Evolutionary conservation across 2,329 filamentous ascomycete species (phyloP).

Genomic region (Lachnellula occidentalis): DNA sequence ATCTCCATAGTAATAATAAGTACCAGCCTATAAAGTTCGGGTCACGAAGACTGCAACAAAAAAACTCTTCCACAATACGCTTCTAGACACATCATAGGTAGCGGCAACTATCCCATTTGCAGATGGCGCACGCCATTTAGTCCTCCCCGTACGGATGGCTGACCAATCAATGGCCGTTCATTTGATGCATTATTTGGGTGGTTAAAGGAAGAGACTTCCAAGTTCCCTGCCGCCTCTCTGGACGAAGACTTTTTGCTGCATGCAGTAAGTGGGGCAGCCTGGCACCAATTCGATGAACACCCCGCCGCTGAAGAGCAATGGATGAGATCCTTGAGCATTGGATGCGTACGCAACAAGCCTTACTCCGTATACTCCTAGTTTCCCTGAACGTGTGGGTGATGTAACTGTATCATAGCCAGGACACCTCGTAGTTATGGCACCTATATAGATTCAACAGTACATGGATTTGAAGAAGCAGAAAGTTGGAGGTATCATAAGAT

Average conservation of each 20-base stretch:
- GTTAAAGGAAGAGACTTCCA: constrained; percentile 2
- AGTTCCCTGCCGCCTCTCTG: neutral
- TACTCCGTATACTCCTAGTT: neutral
- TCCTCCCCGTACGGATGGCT: neutral
- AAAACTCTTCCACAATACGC: too few relatives aligned
- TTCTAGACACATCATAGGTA: neutral
- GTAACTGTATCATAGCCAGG: too few relatives aligned
- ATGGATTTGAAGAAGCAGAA: too few relatives aligned
- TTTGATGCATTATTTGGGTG: neutral
- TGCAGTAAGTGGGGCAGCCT: constrained; percentile 1
- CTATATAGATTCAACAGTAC: too few relatives aligned
- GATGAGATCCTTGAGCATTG: neutral
- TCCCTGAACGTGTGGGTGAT: too few relatives aligned
- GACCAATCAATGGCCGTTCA: neutral
- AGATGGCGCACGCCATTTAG: neutral
- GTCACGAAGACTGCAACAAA: neutral
- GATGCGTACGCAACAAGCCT: neutral
- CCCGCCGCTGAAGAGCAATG: neutral
- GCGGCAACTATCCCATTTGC: constrained; percentile 5
- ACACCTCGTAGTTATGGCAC: too few relatives aligned
- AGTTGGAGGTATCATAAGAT: too few relatives aligned
- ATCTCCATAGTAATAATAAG: neutral
- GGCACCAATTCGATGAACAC: neutral
- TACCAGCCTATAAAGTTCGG: neutral
- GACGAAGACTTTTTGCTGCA: constrained; percentile 1